Percentiles rank a stretch among this genome's conserved stretches.
These are phyloP conservation scores for Tulasnella sp. DNA, from an alignment of 768 basidiomycete species.

Conservation along the genomic window DNA sequence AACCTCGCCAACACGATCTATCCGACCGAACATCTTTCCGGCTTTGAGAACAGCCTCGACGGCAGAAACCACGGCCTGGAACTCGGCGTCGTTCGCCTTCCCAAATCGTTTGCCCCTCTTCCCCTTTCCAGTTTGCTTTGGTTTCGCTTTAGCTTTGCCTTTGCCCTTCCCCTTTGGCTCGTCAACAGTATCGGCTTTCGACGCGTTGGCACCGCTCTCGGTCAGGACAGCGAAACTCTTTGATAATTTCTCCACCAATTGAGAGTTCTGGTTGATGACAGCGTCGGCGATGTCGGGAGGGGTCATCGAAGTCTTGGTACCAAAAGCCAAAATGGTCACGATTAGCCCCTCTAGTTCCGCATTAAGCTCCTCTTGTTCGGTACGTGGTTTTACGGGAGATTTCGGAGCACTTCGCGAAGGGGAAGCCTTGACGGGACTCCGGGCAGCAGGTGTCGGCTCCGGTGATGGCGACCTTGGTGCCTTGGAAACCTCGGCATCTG, in stretches of 20 bases:
- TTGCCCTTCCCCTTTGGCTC: background rate
- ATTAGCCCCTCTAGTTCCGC: background rate
- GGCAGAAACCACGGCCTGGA: background rate
- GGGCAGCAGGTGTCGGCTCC: background rate
- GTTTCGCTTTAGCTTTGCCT: background rate
- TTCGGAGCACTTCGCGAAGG: background rate
- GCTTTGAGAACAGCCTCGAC: background rate
- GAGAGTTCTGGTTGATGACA: background rate
- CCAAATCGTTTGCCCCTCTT: background rate
- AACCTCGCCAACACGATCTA: conserved; percentile 4
- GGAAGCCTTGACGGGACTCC: background rate
- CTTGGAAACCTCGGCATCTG: background rate
- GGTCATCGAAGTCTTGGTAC: background rate
- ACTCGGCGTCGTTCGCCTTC: background rate
- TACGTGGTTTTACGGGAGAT: background rate
- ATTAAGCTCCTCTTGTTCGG: background rate
- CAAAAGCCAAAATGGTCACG: conserved; percentile 2
- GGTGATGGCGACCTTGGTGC: background rate
- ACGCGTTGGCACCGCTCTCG: background rate
- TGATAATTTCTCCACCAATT: background rate
- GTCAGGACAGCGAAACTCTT: background rate
- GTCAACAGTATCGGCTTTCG: background rate
- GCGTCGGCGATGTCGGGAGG: background rate
- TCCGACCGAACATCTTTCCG: conserved; percentile 16
- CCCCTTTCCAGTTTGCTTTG: conserved; percentile 7